Evolutionary conservation across 2,329 filamentous ascomycete genomes (phyloP).

Genomic region (Arthrinium puccinioides): DNA sequence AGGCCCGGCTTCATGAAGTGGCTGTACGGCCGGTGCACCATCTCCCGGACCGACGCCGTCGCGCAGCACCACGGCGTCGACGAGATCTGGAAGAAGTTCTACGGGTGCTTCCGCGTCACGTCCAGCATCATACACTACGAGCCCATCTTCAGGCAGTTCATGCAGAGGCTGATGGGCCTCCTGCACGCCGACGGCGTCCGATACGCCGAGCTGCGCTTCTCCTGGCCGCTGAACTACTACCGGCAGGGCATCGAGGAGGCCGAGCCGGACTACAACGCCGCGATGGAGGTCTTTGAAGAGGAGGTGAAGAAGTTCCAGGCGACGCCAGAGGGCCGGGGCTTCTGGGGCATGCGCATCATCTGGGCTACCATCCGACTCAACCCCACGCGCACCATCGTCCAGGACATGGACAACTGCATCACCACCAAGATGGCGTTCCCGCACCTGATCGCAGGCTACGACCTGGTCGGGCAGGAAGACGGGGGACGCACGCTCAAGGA

Average conservation of each 20-base stretch:
- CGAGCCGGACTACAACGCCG: constrained; percentile 60
- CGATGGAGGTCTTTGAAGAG: constrained; percentile 69
- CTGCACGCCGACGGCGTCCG: constrained; percentile 75
- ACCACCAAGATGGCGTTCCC: constrained; percentile 72
- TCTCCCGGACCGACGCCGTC: constrained; percentile 65
- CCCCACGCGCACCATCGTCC: constrained; percentile 58
- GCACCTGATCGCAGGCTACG: constrained; percentile 76
- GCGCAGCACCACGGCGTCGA: constrained; percentile 78
- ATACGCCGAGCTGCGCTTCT: constrained; percentile 74
- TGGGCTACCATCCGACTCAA: constrained; percentile 69
- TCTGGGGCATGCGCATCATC: constrained; percentile 81
- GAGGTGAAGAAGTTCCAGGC: constrained; percentile 71
- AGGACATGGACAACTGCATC: constrained; percentile 85
- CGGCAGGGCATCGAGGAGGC: constrained; percentile 55
- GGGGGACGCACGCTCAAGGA: constrained; percentile 67
- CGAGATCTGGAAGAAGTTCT: constrained; percentile 79
- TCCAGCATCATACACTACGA: constrained; percentile 79
- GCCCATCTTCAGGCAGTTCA: constrained; percentile 73
- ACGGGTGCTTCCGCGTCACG: constrained; percentile 64
- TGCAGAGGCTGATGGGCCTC: constrained; percentile 62
- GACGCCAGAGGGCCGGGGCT: constrained; percentile 61
- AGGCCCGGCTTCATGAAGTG: constrained; percentile 66
- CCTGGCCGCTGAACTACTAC: constrained; percentile 66
- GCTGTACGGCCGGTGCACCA: constrained; percentile 65
- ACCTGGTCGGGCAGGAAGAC: constrained; percentile 86